These are phyloP conservation scores for Hypomontagnella submonticulosa DNA, from an alignment of 495 filamentous ascomycete genomes.

Conservation along the genomic window DNA sequence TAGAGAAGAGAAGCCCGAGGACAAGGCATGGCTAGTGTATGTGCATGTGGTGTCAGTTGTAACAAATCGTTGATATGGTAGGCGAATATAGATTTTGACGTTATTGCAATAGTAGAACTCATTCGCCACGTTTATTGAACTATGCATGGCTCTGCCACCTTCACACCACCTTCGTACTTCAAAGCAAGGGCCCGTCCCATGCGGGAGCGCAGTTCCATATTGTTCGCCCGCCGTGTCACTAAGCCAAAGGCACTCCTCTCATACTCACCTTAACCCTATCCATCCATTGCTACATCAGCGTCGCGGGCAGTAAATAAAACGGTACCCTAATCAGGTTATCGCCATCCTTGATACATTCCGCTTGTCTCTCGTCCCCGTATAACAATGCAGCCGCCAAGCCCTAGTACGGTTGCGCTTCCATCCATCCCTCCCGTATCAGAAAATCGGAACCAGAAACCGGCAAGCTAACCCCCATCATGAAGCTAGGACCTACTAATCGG, in stretches of 20 bases:
- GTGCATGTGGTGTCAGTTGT: neutral
- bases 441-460: conserved; percentile 30
- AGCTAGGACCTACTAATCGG: conserved; percentile 28
- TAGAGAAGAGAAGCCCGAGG: neutral
- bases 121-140: conserved; percentile 26
- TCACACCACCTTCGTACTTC: conserved; percentile 29
- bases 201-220: conserved; percentile 29
- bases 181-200: conserved; percentile 41
- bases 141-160: conserved; percentile 9
- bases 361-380: conserved; percentile 20
- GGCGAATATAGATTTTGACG: conserved; percentile 8
- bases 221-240: conserved; percentile 29
- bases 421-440: conserved; percentile 18
- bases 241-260: conserved; percentile 13
- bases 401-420: conserved; percentile 8
- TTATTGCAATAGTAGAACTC: conserved; percentile 3
- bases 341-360: conserved; percentile 9
- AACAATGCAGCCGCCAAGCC: conserved; percentile 36
- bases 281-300: conserved; percentile 20
- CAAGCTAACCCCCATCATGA: conserved; percentile 18
- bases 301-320: conserved; percentile 26
- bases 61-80: conserved; percentile 15
- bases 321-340: conserved; percentile 20
- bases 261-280: conserved; percentile 27
- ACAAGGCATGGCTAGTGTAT: neutral